Base-by-base conservation (phyloP, 352 stramenopile genomes). In the Phytophthora palmivora region DNA sequence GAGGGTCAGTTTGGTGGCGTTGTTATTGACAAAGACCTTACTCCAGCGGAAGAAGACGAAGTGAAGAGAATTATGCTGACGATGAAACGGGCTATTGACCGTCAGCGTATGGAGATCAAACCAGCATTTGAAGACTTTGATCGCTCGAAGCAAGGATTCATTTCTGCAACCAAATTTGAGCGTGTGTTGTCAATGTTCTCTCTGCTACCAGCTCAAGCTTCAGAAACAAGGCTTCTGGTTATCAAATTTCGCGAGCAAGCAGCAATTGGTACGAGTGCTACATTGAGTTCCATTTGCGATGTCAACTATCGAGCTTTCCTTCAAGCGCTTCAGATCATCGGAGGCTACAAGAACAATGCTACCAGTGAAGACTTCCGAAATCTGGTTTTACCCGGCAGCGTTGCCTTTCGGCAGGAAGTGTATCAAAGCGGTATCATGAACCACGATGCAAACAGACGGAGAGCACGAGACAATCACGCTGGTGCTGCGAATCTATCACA, bases 241-340 rank as follows among this genome's bases (percentile, higher is more conserved):
- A 81, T 91, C 70, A 95, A 95, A 46, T 95, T 95, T 46, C 76
- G 78, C 19, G 87, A 95, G 55, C 76, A 86, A 44, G 74, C 55
- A 14, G 70, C 69, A 2, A 81, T 74, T 6, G 74, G 70, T 7
- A 73, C 51, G 3, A 76, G 61, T 6, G 56, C 61, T 14, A 87
- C 80, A 10, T 56, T 92, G 37, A 92, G 78, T 34, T 91, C 82
- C 16, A 83, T 90, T 28, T 89, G 86, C 47, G 86, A 92, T 26
- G 86, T 93, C 39, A 94, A 94, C 62, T 95, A 95, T 54, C 84
- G 87, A 24, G 84, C 87, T 7, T 94, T 91, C 43, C 65, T 95
- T 1, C 65, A 89, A 32, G 82, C 84, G 2, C 68, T 95, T 5
- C 72, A 88, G 7, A 60, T 87, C 26, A 54, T 88, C 7, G 72